Evolutionary conservation across 345 rosid species (phyloP).

Genomic region (Melaleuca alternifolia): DNA sequence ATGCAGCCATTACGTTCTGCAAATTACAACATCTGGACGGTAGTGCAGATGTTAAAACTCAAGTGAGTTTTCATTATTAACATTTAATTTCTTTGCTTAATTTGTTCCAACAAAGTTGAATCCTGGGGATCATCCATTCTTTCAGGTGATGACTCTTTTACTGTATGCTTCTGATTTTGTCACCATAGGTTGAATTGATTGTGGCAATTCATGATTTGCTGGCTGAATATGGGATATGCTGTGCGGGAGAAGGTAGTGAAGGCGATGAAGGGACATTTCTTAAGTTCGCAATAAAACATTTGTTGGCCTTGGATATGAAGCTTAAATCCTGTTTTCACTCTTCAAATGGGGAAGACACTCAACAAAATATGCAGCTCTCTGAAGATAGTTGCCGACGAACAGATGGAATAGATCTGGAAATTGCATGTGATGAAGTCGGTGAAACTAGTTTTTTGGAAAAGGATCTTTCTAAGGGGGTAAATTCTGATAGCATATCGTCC

Average conservation of each 20-base stretch:
- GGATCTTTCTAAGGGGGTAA: slow-evolving; percentile 26
- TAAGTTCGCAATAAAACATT: slow-evolving; percentile 90
- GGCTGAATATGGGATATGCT: slow-evolving; percentile 91
- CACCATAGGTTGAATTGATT: slow-evolving; percentile 68
- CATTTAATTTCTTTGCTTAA: not conserved
- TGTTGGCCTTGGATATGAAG: slow-evolving; percentile 84
- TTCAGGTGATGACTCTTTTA: not conserved
- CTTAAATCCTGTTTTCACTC: slow-evolving; percentile 56
- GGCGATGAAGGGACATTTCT: slow-evolving; percentile 93
- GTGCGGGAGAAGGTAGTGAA: slow-evolving; percentile 62
- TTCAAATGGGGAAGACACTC: slow-evolving; percentile 29
- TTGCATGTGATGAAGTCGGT: slow-evolving; percentile 12
- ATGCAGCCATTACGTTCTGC: slow-evolving; percentile 84
- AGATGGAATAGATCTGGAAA: slow-evolving; percentile 6
- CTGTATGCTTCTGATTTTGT: not conserved
- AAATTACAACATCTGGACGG: slow-evolving; percentile 81
- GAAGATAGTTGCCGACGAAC: slow-evolving; percentile 16
- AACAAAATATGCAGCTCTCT: slow-evolving; percentile 16
- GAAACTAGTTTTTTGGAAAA: slow-evolving; percentile 18
- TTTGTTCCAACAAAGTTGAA: not conserved
- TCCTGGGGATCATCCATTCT: not conserved
- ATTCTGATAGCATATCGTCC: slow-evolving; percentile 8
- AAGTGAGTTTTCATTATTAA: slow-evolving; percentile 30
- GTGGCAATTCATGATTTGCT: slow-evolving; percentile 83
- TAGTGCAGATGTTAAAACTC: slow-evolving; percentile 51